Evolutionary conservation across 2,329 filamentous ascomycete species (phyloP), one percentile per base, ranked within the genome.

Genomic region (Neofusicoccum sp.): DNA sequence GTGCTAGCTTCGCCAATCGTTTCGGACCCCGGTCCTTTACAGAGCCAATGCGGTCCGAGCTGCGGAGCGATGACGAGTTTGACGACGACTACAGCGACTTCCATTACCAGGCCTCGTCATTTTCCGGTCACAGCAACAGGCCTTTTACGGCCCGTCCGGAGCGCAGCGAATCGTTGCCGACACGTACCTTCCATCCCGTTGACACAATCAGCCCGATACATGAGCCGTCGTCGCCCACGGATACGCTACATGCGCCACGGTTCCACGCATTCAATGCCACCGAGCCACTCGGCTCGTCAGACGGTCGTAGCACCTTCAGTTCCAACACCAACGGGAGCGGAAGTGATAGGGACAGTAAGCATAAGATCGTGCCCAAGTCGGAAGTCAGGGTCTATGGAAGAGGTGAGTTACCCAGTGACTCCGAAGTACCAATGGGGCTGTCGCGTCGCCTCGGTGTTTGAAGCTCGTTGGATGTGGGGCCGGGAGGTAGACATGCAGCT

Each of bases 361-460:
- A 72, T 75, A 9, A 83, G 78, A 66, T 78, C 80, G 58, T 76
- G 76, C 44, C 70, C 77, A 9, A 78, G 78, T 58, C 79, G 78
- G 79, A 84, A 65, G 73, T 81, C 16, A 73, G 83, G 59, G 74
- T 83, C 24, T 83, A 81, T 67, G 82, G 83, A 51, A 75, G 83
- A 76, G 83, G 83, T 84, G 66, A 75, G 80, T 75, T 38, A n/a
- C n/a, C n/a, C n/a, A n/a, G n/a, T n/a, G n/a, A n/a, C n/a, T n/a
- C n/a, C n/a, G n/a, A n/a, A n/a, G n/a, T n/a, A n/a, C n/a, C n/a
- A n/a, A n/a, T n/a, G n/a, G n/a, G n/a, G n/a, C n/a, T n/a, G n/a
- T n/a, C n/a, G n/a, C n/a, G n/a, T n/a, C n/a, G n/a, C n/a, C n/a
- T n/a, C n/a, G n/a, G n/a, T n/a, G n/a, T n/a, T n/a, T n/a, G n/a